phyloP scores from a whole-genome alignment of 2,329 filamentous ascomycete genomes.

The Aspergillus fumigatus region DNA sequence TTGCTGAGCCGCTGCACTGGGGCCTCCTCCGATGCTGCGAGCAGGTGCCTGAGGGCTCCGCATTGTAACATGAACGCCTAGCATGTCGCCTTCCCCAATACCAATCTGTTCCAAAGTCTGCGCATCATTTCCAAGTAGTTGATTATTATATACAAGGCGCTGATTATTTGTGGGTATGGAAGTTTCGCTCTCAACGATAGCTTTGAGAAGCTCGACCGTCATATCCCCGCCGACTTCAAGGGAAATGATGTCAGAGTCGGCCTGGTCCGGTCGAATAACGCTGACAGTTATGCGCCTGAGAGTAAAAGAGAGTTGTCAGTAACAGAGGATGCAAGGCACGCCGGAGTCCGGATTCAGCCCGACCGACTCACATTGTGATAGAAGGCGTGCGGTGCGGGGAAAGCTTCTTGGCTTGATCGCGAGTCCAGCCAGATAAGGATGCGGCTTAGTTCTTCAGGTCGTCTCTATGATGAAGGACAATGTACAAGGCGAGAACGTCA shows the following conservation, averaged over 20 bases:
- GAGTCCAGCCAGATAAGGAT: background rate
- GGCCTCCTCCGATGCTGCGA: constrained; percentile 23
- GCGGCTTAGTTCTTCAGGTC: background rate
- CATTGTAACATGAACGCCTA: constrained; percentile 69
- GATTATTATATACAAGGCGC: constrained; percentile 86
- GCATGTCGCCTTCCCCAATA: constrained; percentile 85
- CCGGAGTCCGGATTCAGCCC: background rate
- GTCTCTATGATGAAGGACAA: background rate
- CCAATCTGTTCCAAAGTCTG: constrained; percentile 78
- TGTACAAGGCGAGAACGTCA: background rate
- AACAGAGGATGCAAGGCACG: background rate
- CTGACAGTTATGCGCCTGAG: constrained; percentile 80
- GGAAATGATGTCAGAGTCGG: constrained; percentile 70
- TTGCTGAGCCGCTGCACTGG: constrained; percentile 27
- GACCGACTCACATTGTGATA: constrained; percentile 18
- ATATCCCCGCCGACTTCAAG: constrained; percentile 80
- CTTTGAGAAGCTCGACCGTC: constrained; percentile 79
- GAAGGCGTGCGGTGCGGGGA: constrained; percentile 13
- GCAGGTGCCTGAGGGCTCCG: constrained; percentile 27
- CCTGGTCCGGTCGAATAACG: constrained; percentile 68
- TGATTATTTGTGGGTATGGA: constrained; percentile 67
- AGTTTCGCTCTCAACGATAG: constrained; percentile 80
- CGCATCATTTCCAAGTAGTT: constrained; percentile 68
- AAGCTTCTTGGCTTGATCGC: constrained; percentile 5
- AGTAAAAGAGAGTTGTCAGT: background rate